phyloP scores from a whole-genome alignment of 108 stramenopile genomes.

The Cyclotella baltica region DNA sequence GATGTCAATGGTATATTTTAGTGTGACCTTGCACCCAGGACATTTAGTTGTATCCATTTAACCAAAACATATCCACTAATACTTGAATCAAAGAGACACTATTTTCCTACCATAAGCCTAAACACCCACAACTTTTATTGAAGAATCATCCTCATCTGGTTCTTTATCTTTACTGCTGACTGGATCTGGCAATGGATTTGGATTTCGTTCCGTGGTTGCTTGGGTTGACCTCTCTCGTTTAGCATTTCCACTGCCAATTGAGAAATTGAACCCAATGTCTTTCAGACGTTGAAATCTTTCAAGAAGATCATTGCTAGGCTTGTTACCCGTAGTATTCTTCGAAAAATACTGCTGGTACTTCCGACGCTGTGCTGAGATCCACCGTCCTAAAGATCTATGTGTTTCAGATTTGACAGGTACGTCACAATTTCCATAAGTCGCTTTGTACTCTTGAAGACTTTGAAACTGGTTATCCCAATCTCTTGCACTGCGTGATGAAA shows the following conservation, averaged over 20 bases:
- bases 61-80: no score
- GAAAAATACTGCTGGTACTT: conserved; percentile 5
- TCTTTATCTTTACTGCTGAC: neutral
- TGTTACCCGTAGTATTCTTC: neutral
- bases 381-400: neutral
- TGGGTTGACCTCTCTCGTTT: neutral
- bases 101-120: no score
- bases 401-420: conserved; percentile 6
- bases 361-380: neutral
- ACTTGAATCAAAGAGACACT: no score
- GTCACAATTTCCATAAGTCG: neutral
- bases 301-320: neutral
- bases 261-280: conserved; percentile 1
- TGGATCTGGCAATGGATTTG: neutral
- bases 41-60: no score
- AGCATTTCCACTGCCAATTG: neutral
- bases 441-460: neutral
- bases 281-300: neutral
- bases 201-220: neutral
- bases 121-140: no score
- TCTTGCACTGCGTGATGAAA: neutral
- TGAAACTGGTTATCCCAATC: conserved; percentile 1
- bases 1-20: no score
- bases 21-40: no score
- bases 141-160: neutral